These are phyloP conservation scores for Pseudocercospora crystallina DNA, from an alignment of 2,329 filamentous ascomycete genomes.

Conservation along the genomic window DNA sequence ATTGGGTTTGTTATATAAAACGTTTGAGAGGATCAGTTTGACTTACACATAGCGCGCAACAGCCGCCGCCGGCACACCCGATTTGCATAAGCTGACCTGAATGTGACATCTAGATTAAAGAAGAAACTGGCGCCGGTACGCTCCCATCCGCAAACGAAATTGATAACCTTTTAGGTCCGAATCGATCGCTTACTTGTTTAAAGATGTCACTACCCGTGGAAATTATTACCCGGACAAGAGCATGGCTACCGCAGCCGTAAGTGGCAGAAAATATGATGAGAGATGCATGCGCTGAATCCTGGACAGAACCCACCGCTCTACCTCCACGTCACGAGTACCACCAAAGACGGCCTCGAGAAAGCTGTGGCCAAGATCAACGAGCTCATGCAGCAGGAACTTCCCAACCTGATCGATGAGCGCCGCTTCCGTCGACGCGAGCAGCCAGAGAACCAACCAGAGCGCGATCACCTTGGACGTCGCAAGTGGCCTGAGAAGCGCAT, in stretches of 20 bases:
- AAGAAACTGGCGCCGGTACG: conserved; percentile 99
- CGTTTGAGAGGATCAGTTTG: conserved; percentile 39
- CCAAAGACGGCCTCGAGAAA: conserved; percentile 85
- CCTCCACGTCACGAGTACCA: conserved; percentile 90
- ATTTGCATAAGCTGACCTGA: conserved; percentile 90
- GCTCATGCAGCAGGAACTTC: conserved; percentile 92
- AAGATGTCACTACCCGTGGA: conserved; percentile 99
- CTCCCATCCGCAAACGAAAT: conserved; percentile 52
- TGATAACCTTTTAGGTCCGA: conserved; percentile 49
- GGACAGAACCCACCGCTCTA: conserved; percentile 71
- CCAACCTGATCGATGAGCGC: conserved; percentile 90
- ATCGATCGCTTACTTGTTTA: conserved; percentile 59
- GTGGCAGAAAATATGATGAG: conserved; percentile 36
- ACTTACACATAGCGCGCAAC: conserved; percentile 48
- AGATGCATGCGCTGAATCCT: neutral
- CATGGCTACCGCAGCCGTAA: conserved; percentile 90
- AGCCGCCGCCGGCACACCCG: conserved; percentile 51
- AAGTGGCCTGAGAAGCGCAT: conserved; percentile 99
- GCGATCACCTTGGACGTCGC: conserved; percentile 86
- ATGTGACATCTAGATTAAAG: conserved; percentile 95
- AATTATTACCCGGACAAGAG: conserved; percentile 96
- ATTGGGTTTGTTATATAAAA: conserved; percentile 33
- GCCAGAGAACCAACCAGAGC: conserved; percentile 65
- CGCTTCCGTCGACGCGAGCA: conserved; percentile 75
- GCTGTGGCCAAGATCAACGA: conserved; percentile 89